phyloP scores from a whole-genome alignment of 768 basidiomycete species.

The Boletus huronensis region DNA sequence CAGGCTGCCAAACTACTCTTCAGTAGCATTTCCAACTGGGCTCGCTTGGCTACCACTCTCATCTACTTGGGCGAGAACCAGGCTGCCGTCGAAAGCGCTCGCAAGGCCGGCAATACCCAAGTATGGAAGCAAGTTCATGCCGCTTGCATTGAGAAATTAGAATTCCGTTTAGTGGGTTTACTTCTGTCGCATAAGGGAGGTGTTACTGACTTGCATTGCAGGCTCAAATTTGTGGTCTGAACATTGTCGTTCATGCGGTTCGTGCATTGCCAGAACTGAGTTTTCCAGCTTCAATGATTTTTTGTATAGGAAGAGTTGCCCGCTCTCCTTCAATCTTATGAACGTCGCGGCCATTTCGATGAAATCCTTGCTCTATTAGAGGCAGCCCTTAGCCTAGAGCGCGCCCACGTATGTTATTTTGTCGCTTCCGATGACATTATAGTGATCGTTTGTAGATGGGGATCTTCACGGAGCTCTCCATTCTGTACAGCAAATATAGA shows the following conservation, averaged over 20 bases:
- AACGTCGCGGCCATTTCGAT: slow-evolving; percentile 89
- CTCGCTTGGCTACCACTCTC: slow-evolving; percentile 93
- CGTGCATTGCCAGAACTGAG: slow-evolving; percentile 15
- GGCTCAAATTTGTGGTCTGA: slow-evolving; percentile 99
- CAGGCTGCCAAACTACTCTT: slow-evolving; percentile 96
- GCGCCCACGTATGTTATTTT: slow-evolving; percentile 68
- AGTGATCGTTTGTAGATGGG: slow-evolving; percentile 62
- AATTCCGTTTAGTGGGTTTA: slow-evolving; percentile 77
- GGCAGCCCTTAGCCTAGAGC: slow-evolving; percentile 92
- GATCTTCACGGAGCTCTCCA: slow-evolving; percentile 93
- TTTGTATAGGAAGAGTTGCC: slow-evolving; percentile 66
- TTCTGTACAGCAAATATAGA: slow-evolving; percentile 91
- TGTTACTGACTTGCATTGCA: slow-evolving; percentile 24
- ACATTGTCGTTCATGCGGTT: slow-evolving; percentile 90
- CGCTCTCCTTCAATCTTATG: slow-evolving; percentile 76
- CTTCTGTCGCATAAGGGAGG: background rate
- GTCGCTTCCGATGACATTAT: background rate
- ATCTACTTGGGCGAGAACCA: slow-evolving; percentile 99
- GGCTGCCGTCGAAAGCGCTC: slow-evolving; percentile 96
- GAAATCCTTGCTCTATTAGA: slow-evolving; percentile 90
- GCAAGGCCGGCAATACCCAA: slow-evolving; percentile 98
- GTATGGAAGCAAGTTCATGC: slow-evolving; percentile 99
- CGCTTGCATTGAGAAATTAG: slow-evolving; percentile 95
- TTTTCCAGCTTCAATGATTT: slow-evolving; percentile 5
- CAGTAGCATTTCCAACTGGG: slow-evolving; percentile 98